Conservation (phyloP, 257 asterid genomes). For the Henckelia pumila region DNA sequence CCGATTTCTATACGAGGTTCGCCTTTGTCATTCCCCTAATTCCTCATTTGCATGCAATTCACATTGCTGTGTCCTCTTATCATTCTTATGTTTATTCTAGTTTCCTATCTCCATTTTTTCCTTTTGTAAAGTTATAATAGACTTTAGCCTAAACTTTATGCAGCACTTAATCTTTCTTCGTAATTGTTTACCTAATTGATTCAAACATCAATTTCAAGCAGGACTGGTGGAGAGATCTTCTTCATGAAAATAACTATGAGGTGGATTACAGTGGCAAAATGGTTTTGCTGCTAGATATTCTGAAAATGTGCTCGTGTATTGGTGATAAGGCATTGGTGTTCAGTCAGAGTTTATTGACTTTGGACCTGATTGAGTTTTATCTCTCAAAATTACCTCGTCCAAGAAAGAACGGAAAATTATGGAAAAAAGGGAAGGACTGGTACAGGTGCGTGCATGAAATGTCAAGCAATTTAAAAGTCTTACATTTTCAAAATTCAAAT, state of each 20-base stretch:
- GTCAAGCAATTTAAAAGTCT: conserved; percentile 19
- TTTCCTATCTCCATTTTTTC: not conserved
- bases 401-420: conserved; percentile 65
- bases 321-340: conserved; percentile 95
- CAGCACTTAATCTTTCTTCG: not conserved
- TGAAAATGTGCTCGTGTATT: conserved; percentile 68
- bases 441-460: conserved; percentile 60
- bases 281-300: conserved; percentile 88
- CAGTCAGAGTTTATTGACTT: conserved; percentile 84
- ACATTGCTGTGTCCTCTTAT: conserved; percentile 1
- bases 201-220: conserved; percentile 30
- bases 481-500: conserved; percentile 6
- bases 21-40: conserved; percentile 18
- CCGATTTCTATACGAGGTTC: conserved; percentile 76
- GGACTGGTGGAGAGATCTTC: conserved; percentile 98
- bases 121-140: not conserved
- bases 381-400: conserved; percentile 77
- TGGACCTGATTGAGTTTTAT: conserved; percentile 83
- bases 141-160: not conserved
- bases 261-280: conserved; percentile 87
- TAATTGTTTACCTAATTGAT: conserved; percentile 19
- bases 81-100: not conserved
- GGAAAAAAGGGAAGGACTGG: conserved; percentile 98
- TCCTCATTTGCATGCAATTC: not conserved
- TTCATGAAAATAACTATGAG: conserved; percentile 58